Conservation (phyloP, 306 rosid genomes). For the Macrotyloma uniflorum region DNA sequence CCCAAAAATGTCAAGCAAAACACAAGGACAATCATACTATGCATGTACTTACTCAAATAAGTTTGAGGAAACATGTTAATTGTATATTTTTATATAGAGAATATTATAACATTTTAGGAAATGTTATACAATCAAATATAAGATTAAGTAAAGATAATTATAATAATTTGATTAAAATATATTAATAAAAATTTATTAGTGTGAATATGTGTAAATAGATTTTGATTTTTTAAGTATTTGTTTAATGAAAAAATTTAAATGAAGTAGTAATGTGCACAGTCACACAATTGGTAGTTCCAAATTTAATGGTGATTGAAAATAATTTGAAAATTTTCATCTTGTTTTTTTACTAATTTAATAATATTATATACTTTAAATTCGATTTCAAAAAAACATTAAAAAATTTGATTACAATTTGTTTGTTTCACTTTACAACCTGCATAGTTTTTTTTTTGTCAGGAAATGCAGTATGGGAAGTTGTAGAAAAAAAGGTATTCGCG, state of each 20-base stretch:
- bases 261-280: no score
- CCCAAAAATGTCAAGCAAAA: neutral
- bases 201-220: no score
- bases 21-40: neutral
- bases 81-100: neutral
- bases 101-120: neutral
- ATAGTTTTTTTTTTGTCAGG: neutral
- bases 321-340: neutral
- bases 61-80: neutral
- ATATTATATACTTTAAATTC: no score
- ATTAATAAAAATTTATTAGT: no score
- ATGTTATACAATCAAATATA: neutral
- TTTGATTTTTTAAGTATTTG: no score
- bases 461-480: neutral
- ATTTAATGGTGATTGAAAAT: no score
- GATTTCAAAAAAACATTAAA: neutral
- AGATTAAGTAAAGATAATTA: no score
- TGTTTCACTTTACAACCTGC: neutral
- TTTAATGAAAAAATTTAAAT: no score
- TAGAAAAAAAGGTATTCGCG: no score
- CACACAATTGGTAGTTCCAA: no score
- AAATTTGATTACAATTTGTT: neutral
- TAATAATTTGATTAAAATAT: no score
- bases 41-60: neutral
- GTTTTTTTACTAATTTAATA: no score